Conservation (phyloP, 2,329 filamentous ascomycete genomes). For the Sporothrix luriei region DNA sequence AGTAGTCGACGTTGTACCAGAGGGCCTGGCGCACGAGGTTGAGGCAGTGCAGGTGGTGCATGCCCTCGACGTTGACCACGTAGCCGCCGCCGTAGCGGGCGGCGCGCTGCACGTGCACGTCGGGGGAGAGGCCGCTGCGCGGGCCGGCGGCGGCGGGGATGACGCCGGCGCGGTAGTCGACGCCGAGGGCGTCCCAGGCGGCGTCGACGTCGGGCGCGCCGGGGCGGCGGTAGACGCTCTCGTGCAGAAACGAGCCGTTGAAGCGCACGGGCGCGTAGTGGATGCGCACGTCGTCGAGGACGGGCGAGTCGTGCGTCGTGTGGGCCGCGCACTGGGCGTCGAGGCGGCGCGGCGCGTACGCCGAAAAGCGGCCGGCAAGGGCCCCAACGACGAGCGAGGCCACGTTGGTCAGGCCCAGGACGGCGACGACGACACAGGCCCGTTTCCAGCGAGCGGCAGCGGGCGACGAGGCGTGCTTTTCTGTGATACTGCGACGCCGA, state of each 20-base stretch:
- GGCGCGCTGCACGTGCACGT: slow-evolving; percentile 57
- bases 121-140: slow-evolving; percentile 53
- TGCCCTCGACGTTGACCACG: slow-evolving; percentile 59
- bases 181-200: slow-evolving; percentile 51
- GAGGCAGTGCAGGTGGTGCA: slow-evolving; percentile 62
- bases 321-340: slow-evolving; percentile 32
- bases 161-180: slow-evolving; percentile 51
- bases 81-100: slow-evolving; percentile 61
- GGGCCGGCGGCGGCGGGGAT: slow-evolving; percentile 55
- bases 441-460: background rate
- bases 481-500: background rate
- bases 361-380: background rate
- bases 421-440: background rate
- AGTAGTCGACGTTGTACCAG: slow-evolving; percentile 63
- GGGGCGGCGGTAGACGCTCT: slow-evolving; percentile 55
- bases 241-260: slow-evolving; percentile 59
- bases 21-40: slow-evolving; percentile 61
- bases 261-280: slow-evolving; percentile 47
- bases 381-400: slow-evolving; percentile 27
- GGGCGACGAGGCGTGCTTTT: background rate
- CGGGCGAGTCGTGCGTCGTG: slow-evolving; percentile 38
- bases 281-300: slow-evolving; percentile 43
- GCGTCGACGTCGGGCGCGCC: slow-evolving; percentile 58
- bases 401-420: background rate
- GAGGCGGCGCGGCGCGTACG: slow-evolving; percentile 9